Conservation (phyloP, 768 basidiomycete species). For the Mycena galopus region DNA sequence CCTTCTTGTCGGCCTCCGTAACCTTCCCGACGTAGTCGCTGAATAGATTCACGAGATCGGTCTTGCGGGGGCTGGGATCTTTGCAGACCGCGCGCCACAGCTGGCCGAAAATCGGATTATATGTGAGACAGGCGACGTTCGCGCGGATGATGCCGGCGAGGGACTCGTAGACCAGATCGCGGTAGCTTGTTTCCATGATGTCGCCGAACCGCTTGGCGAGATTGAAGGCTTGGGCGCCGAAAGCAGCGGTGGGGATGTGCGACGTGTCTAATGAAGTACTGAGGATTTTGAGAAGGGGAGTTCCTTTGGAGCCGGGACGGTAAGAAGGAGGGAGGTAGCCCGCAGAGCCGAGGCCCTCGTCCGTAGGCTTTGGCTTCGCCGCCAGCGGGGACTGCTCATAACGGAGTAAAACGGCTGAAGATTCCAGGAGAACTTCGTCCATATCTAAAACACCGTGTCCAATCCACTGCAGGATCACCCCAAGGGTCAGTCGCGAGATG, state of each 20-base stretch:
- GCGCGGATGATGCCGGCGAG: conserved; percentile 40
- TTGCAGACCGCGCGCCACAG: conserved; percentile 48
- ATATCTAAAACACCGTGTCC: conserved; percentile 33
- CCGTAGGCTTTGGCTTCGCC: conserved; percentile 26
- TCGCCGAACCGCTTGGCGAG: conserved; percentile 39
- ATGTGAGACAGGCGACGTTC: conserved; percentile 44
- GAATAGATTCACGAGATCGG: conserved; percentile 39
- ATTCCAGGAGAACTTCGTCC: conserved; percentile 19
- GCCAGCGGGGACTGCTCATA: conserved; percentile 35
- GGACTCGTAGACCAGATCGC: conserved; percentile 37
- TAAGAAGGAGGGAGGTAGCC: conserved; percentile 40
- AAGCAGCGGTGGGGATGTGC: conserved; percentile 28
- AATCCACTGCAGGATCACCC: conserved; percentile 44
- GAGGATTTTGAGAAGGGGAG: conserved; percentile 25
- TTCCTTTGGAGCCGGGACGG: background rate
- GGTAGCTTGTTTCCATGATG: conserved; percentile 37
- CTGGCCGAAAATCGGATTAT: conserved; percentile 46
- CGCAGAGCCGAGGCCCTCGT: conserved; percentile 33
- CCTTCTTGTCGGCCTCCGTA: conserved; percentile 32
- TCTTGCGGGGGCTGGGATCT: conserved; percentile 33
- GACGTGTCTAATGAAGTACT: conserved; percentile 11
- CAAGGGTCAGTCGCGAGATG: conserved; percentile 42
- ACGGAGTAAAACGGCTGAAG: conserved; percentile 21
- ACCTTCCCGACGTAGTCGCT: conserved; percentile 40
- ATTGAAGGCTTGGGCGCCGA: conserved; percentile 25